Evolutionary conservation across 2,329 filamentous ascomycete species (phyloP), one percentile per base, ranked within the genome.

Genomic region (Daldinia eschscholtzii): DNA sequence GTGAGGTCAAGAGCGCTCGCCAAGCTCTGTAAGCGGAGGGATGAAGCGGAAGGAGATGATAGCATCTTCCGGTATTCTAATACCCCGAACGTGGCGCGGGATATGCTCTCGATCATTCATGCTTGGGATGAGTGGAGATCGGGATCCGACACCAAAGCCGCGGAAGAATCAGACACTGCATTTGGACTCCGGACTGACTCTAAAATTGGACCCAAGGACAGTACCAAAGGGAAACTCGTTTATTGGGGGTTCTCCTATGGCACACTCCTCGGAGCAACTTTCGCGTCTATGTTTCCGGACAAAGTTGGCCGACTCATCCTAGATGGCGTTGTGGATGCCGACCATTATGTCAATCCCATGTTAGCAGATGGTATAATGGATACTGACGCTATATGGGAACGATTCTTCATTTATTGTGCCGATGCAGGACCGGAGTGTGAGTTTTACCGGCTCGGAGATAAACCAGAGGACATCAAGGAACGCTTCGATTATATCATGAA

Each of bases 361-460:
- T 83, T 80, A 80, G 77, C 71, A 4, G 79, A 79, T 12, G 81
- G 80, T 41, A 72, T 84, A 7, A 70, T 77, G 46, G 83, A 87
- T 66, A 79, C 83, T 37, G 85, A 88, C 62, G 76, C 82, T 57
- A 79, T 83, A 15, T 80, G 84, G 64, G 77, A 78, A 2, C 78
- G 72, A 41, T 86, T 88, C 72, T 86, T 83, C 68, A 74, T 78
- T 52, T 81, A 80, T 46, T 89, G 87, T 72, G 82, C 80, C 61
- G 78, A 81, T 20, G 84, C 82, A 10, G 81, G 81, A 1, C 57
- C 74, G 5, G 75, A 72, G 13, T 86, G 84, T 67, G 70, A 71
- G 4, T 74, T 86, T 57, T 81, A 78, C 58, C 79, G 79, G 7
- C 60, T 75, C 4, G 79, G 80, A 13, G 79, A 82, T 44, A 73